These are phyloP conservation scores for Spencermartinsiella europaea DNA, from an alignment of 805 yeast genomes.

Conservation along the genomic window DNA sequence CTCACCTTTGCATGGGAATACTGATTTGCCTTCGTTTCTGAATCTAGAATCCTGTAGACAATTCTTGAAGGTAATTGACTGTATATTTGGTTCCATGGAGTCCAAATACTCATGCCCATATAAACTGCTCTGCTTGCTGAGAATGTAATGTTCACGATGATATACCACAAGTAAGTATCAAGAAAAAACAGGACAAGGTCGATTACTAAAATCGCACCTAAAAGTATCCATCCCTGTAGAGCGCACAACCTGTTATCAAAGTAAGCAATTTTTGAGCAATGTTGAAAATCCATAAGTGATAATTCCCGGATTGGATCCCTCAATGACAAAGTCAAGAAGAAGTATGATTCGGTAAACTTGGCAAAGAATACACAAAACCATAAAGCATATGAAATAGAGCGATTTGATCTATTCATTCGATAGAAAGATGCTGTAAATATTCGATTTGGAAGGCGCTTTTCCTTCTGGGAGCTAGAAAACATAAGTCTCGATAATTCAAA, in stretches of 20 bases:
- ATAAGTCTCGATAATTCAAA: conserved; percentile 84
- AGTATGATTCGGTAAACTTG: conserved; percentile 85
- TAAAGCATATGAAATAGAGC: conserved; percentile 90
- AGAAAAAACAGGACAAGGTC: conserved; percentile 94
- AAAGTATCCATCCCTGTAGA: conserved; percentile 80
- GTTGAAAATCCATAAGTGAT: conserved; percentile 72
- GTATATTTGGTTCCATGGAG: conserved; percentile 99
- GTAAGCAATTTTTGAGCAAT: conserved; percentile 95
- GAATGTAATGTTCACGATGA: conserved; percentile 87
- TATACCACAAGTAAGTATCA: conserved; percentile 99
- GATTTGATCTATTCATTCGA: conserved; percentile 76
- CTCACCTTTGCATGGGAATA: conserved; percentile 53
- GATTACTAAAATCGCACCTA: conserved; percentile 88
- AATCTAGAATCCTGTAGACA: conserved; percentile 58
- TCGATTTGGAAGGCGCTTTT: conserved; percentile 88
- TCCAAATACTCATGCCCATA: conserved; percentile 95
- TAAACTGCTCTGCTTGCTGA: conserved; percentile 97
- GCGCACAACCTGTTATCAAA: conserved; percentile 72
- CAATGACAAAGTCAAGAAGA: conserved; percentile 80
- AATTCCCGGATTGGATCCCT: conserved; percentile 93
- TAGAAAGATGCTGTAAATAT: conserved; percentile 93
- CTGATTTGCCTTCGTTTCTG: conserved; percentile 17
- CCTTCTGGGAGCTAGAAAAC: conserved; percentile 60
- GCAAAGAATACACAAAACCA: conserved; percentile 90
- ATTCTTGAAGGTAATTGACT: conserved; percentile 78